Evolutionary conservation across 306 rosid genomes (phyloP).

Genomic region (Rosa chinensis): DNA sequence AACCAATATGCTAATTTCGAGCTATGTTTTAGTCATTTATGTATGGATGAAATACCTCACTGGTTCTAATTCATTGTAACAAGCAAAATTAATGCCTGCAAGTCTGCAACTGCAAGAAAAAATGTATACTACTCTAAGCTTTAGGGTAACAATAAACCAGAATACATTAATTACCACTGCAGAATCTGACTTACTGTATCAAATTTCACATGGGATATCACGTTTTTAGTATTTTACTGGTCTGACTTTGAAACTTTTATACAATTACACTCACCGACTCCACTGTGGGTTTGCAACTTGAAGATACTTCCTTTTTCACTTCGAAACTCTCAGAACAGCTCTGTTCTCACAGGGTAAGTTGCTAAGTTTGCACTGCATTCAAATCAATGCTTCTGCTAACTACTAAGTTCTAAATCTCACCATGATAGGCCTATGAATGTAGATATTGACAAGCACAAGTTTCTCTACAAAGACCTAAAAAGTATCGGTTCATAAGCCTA

Average conservation of each 20-base stretch:
- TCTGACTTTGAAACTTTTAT: constrained; percentile 1
- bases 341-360: constrained; percentile 11
- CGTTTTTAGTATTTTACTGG: background rate
- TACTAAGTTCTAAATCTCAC: no score
- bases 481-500: no score
- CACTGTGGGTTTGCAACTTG: background rate
- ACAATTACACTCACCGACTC: background rate
- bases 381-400: constrained; percentile 26
- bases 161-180: background rate
- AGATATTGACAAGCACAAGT: background rate
- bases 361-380: constrained; percentile 29
- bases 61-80: background rate
- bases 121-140: background rate
- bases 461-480: background rate
- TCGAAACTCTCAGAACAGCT: background rate
- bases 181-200: background rate
- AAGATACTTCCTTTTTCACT: background rate
- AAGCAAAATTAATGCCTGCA: background rate
- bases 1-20: background rate
- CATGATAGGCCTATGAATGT: background rate
- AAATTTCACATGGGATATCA: background rate
- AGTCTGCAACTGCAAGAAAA: background rate
- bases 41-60: no score
- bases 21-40: background rate
- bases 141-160: background rate